Percentiles rank a stretch among this genome's conserved stretches.
Conservation (phyloP, 2,329 filamentous ascomycete genomes). For the Aureobasidium sp. region DNA sequence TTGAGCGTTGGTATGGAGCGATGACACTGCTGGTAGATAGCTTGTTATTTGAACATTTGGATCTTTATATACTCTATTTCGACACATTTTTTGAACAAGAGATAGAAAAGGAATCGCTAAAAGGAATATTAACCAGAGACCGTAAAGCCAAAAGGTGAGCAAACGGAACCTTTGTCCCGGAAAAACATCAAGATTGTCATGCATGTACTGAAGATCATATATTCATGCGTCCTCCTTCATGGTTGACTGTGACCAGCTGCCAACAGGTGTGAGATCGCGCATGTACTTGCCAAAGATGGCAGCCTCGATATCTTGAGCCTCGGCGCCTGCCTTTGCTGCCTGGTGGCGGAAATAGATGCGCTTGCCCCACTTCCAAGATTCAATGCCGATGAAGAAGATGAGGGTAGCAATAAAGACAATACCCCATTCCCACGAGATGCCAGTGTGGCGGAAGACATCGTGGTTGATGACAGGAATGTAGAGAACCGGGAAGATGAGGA, state of each 20-base stretch:
- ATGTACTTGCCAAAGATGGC: slow-evolving; percentile 15
- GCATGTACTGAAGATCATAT: not conserved
- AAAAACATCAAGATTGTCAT: not conserved
- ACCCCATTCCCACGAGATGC: slow-evolving; percentile 62
- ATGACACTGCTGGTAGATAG: not conserved
- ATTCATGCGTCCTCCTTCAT: not conserved
- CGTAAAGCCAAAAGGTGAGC: not conserved
- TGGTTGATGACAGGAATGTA: slow-evolving; percentile 63
- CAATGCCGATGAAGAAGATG: slow-evolving; percentile 56
- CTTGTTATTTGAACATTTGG: not conserved
- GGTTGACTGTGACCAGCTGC: not conserved
- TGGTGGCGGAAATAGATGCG: slow-evolving; percentile 41
- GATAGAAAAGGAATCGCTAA: not conserved
- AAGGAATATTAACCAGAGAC: not conserved
- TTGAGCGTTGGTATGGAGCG: not conserved
- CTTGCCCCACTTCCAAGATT: slow-evolving; percentile 61
- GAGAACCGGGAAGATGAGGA: slow-evolving; percentile 37
- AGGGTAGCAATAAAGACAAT: slow-evolving; percentile 53
- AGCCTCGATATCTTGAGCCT: slow-evolving; percentile 14
- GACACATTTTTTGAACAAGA: not conserved
- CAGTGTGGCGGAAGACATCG: slow-evolving; percentile 55
- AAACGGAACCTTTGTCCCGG: not conserved
- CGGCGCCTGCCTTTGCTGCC: slow-evolving; percentile 2
- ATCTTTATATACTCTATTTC: not conserved
- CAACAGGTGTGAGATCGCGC: slow-evolving; percentile 3